These are phyloP conservation scores for Lippia alba DNA, from an alignment of 305 asterid species.

Conservation along the genomic window DNA sequence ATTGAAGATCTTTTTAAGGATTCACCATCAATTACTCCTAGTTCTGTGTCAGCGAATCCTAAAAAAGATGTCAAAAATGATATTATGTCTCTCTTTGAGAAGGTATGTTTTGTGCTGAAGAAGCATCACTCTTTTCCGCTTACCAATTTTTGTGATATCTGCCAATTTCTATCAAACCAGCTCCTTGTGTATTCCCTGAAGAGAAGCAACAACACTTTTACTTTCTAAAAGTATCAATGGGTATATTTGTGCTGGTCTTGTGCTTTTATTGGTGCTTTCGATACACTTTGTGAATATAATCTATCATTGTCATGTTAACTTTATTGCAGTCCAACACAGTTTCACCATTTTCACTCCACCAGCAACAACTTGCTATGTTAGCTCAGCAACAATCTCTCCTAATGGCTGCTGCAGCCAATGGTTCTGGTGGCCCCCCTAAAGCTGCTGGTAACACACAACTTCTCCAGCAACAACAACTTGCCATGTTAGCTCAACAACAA, in stretches of 20 bases:
- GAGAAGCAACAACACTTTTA: background rate
- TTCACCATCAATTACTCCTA: constrained; percentile 54
- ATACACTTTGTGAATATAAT: background rate
- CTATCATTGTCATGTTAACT: constrained; percentile 12
- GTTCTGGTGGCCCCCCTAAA: constrained; percentile 61
- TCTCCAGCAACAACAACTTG: constrained; percentile 55
- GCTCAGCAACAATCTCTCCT: constrained; percentile 93
- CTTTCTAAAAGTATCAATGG: background rate
- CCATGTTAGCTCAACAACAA: constrained; percentile 93
- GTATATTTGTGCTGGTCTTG: background rate
- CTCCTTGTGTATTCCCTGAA: background rate
- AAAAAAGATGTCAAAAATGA: constrained; percentile 71
- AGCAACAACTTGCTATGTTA: constrained; percentile 65
- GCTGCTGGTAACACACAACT: constrained; percentile 55
- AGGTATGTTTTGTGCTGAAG: constrained; percentile 49
- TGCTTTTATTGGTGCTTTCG: constrained; percentile 18
- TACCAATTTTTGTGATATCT: constrained; percentile 6
- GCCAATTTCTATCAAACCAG: background rate
- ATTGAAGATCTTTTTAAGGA: constrained; percentile 70
- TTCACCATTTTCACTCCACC: constrained; percentile 66
- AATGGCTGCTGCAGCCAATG: constrained; percentile 89
- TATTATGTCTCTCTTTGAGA: constrained; percentile 84
- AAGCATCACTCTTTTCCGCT: background rate
- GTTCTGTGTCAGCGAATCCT: constrained; percentile 49
- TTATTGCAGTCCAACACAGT: constrained; percentile 65